Evolutionary conservation across 345 rosid species (phyloP).

Genomic region (Erodium maritimum): DNA sequence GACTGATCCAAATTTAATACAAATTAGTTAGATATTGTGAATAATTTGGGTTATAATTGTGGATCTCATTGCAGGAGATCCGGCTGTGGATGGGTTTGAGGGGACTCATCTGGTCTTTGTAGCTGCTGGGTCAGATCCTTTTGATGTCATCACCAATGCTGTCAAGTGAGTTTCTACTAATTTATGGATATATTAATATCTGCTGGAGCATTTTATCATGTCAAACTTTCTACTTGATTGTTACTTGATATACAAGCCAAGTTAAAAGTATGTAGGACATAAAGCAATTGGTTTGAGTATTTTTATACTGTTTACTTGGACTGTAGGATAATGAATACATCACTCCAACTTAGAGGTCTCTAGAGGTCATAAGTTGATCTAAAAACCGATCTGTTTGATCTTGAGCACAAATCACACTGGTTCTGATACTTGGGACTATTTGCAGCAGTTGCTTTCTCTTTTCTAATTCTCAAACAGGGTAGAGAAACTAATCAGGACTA

Average conservation of each 20-base stretch:
- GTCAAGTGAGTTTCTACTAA: constrained; percentile 27
- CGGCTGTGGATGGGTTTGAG: constrained; percentile 39
- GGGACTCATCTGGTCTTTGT: constrained; percentile 49
- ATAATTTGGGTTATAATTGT: neutral
- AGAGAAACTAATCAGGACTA: neutral
- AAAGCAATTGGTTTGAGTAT: too few relatives aligned
- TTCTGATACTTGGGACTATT: too few relatives aligned
- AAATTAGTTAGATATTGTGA: neutral
- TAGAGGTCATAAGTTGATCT: too few relatives aligned
- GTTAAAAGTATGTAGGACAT: too few relatives aligned
- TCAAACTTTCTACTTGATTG: neutral
- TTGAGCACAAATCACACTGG: too few relatives aligned
- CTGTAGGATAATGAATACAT: too few relatives aligned
- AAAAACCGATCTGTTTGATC: too few relatives aligned
- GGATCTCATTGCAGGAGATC: constrained; percentile 41
- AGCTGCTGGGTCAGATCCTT: constrained; percentile 53
- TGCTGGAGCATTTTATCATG: too few relatives aligned
- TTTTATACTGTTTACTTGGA: neutral
- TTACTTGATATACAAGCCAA: neutral
- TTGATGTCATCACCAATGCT: constrained; percentile 46
- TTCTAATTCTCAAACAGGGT: too few relatives aligned
- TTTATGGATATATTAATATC: too few relatives aligned
- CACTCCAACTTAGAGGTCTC: too few relatives aligned
- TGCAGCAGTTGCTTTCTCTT: too few relatives aligned
- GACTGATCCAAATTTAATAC: neutral